Base-by-base conservation (phyloP, 176 grass and related monocot species). In the Tillandsia leiboldiana region DNA sequence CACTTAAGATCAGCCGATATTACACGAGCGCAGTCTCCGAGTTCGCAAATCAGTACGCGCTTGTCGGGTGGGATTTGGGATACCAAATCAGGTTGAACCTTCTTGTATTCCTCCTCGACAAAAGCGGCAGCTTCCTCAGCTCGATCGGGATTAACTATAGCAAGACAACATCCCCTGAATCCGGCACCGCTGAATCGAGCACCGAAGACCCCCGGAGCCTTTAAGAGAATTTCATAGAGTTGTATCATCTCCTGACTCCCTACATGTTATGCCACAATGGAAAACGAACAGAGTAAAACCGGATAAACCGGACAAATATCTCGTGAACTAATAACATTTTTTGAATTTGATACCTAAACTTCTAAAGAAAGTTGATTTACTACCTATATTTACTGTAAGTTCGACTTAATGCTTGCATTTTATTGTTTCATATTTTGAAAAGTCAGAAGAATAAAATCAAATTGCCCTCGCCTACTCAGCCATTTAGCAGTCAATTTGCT, bases 81-180 rank as follows among this genome's bases (percentile, higher is more conserved):
- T 29, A 89, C 82, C 51, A 97, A 86, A 28, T 85, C 81, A 0
- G 93, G 84, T 68, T 90, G 88, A 73, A 75, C 86, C 73, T 77
- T 90, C 71, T 81, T 80, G 48, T 90, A 92, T 72, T 92, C 82
- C 63, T 56, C 70, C 2, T 77, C 69, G 18, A 90, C 86, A 49
- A 62, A 97, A 4, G 70, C 78, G 10, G 93, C 89, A 0, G 93
- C 93, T 65, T 63, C 79, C 53, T 92, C 93, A 1, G 89, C 86
- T 10, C 1, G 54, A 42, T 51, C 27, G 33, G 28, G 12, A 47
- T 82, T 75, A 42, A 97, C 89, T 50, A 97, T 68, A 3, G 89
- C 93, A 14, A 97, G 84, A 75, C 93, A 97, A 53, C 93, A 97
- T 65, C 93, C 93, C 57, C 93, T 90, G 77, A 97, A 97, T 53